A percentile compares a stretch with the other conserved stretches of the same genome.
These are phyloP conservation scores for Globisporangium carolinianum DNA, from an alignment of 352 stramenopile genomes.

Conservation along the genomic window DNA sequence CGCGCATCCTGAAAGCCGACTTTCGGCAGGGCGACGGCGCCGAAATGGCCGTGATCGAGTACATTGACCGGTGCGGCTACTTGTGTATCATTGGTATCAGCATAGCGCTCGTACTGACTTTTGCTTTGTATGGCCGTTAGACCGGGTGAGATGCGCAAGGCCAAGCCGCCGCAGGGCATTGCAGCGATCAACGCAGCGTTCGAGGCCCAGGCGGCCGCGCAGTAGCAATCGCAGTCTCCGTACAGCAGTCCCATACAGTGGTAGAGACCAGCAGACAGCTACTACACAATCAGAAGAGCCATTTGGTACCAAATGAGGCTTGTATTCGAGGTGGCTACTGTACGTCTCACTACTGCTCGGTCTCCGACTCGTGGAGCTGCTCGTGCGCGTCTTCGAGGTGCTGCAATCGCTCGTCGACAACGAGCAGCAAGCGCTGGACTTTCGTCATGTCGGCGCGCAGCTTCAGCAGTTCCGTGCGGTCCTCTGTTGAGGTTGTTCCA, in stretches of 20 bases:
- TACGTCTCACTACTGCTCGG: too few relatives aligned
- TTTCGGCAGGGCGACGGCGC: constrained; percentile 92
- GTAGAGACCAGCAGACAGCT: too few relatives aligned
- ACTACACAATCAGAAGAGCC: too few relatives aligned
- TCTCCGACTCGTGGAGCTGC: constrained; percentile 24
- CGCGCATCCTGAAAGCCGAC: constrained; percentile 92
- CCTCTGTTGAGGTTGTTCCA: constrained; percentile 32
- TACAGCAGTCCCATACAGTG: too few relatives aligned
- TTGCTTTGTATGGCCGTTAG: constrained; percentile 16
- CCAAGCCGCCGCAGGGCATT: constrained; percentile 54
- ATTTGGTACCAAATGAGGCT: too few relatives aligned
- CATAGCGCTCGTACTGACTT: neutral
- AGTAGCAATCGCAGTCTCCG: neutral
- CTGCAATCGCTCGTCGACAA: constrained; percentile 64
- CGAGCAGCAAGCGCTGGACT: constrained; percentile 67
- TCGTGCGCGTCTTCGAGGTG: constrained; percentile 30
- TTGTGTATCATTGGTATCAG: neutral
- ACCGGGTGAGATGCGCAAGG: constrained; percentile 81
- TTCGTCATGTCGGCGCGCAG: constrained; percentile 70
- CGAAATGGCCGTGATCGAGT: constrained; percentile 98
- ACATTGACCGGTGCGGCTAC: constrained; percentile 87
- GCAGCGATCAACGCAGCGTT: constrained; percentile 41
- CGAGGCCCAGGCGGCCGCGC: constrained; percentile 21
- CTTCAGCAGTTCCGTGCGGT: constrained; percentile 42
- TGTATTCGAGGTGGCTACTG: too few relatives aligned